These are phyloP conservation scores for Keithomyces neogunnii DNA, from an alignment of 2,329 filamentous ascomycete species.

Conservation along the genomic window DNA sequence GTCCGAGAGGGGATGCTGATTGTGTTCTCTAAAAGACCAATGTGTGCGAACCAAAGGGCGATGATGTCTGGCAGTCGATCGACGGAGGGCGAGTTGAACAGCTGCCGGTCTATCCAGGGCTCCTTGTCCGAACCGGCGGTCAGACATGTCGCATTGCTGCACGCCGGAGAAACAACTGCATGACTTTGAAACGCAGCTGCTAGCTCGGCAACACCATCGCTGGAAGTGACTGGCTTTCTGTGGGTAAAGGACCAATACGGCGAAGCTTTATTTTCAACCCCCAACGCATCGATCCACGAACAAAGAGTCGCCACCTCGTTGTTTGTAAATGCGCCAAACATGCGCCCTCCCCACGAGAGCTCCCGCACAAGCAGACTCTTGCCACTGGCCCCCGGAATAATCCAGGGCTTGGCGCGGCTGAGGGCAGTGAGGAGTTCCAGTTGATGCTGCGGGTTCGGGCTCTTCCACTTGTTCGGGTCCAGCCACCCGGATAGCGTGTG, in stretches of 20 bases:
- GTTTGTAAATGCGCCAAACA: constrained; percentile 41
- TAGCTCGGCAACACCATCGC: neutral
- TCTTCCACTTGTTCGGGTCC: neutral
- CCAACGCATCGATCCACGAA: constrained; percentile 9
- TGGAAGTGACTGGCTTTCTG: neutral
- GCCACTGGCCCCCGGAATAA: constrained; percentile 27
- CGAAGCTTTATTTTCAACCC: neutral
- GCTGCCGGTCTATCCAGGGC: neutral
- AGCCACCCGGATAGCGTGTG: constrained; percentile 6
- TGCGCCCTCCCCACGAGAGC: constrained; percentile 35
- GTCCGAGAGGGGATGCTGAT: neutral
- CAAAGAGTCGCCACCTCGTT: constrained; percentile 19
- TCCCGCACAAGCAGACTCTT: constrained; percentile 33
- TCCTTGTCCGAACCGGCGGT: neutral
- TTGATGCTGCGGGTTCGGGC: neutral
- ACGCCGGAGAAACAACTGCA: neutral
- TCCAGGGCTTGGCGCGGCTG: constrained; percentile 21
- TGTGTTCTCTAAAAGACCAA: neutral
- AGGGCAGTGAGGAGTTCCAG: constrained; percentile 9
- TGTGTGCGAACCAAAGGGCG: neutral
- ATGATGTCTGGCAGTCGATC: neutral
- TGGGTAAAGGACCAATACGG: neutral
- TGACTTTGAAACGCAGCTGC: neutral
- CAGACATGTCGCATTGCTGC: neutral
- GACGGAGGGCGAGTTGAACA: neutral